Evolutionary conservation across 306 rosid species (phyloP).

Genomic region (Carpinus viminea): DNA sequence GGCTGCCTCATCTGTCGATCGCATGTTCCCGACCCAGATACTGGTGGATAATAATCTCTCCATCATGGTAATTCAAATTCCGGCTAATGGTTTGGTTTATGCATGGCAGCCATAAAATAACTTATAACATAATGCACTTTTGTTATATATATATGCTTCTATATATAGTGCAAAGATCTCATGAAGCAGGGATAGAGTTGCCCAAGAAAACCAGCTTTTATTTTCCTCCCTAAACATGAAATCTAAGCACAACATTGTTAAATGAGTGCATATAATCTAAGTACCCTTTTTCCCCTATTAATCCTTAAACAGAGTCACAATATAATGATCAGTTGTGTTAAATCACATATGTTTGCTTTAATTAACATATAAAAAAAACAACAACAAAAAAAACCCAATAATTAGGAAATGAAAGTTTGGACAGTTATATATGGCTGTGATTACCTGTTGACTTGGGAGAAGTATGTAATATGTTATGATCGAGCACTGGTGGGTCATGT

Average conservation of each 20-base stretch:
- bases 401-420: neutral
- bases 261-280: too few relatives aligned
- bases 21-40: slow-evolving; percentile 44
- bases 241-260: too few relatives aligned
- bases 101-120: too few relatives aligned
- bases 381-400: neutral
- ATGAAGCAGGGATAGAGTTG: too few relatives aligned
- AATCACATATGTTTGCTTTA: neutral
- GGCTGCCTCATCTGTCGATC: slow-evolving; percentile 59
- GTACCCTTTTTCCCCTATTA: neutral
- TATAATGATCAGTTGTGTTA: neutral
- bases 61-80: slow-evolving; percentile 18
- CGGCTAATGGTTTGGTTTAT: neutral
- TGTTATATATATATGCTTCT: neutral
- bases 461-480: neutral
- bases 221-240: too few relatives aligned
- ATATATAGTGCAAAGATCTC: neutral
- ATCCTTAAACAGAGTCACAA: neutral
- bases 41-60: slow-evolving; percentile 27
- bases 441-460: neutral
- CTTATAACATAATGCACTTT: too few relatives aligned
- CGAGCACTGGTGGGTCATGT: neutral
- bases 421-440: neutral
- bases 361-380: neutral
- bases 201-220: too few relatives aligned